phyloP scores from a whole-genome alignment of 108 stramenopile genomes.

The Nannochloropsis oceanica region DNA sequence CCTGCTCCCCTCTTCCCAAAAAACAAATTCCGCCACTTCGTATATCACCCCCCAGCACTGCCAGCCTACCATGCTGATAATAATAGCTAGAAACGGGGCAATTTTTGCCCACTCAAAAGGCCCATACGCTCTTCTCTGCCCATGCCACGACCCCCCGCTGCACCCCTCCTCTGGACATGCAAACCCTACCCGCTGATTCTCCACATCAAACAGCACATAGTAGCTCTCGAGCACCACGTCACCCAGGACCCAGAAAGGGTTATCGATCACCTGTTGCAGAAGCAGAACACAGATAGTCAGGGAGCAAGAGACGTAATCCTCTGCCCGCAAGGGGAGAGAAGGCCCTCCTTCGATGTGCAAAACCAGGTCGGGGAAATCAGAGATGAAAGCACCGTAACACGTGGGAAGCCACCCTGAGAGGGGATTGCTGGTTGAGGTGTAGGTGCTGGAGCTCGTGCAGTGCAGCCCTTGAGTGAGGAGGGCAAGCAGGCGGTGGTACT shows the following conservation, averaged over 20 bases:
- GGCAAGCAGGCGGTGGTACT: neutral
- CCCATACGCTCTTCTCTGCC: neutral
- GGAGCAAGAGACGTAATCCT: constrained; percentile 14
- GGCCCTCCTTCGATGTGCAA: neutral
- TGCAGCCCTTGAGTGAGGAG: neutral
- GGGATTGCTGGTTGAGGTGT: neutral
- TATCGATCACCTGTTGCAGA: constrained; percentile 19
- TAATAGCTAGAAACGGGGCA: neutral
- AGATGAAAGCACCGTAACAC: constrained; percentile 8
- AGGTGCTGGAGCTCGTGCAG: neutral
- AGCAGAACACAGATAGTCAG: constrained; percentile 21
- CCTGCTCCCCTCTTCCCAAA: neutral
- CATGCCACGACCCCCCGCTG: neutral
- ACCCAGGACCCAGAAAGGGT: constrained; percentile 16
- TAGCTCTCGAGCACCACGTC: constrained; percentile 1
- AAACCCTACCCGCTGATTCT: constrained; percentile 18
- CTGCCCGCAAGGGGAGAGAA: constrained; percentile 3
- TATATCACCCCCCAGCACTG: neutral
- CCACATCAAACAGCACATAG: constrained; percentile 21
- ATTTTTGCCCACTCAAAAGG: neutral
- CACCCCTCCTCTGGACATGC: neutral
- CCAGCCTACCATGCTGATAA: neutral
- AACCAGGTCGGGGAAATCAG: constrained; percentile 18
- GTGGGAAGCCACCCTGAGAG: neutral
- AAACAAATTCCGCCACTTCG: neutral